phyloP scores from a whole-genome alignment of 2,329 filamentous ascomycete genomes.

The Lecanosticta acicola region DNA sequence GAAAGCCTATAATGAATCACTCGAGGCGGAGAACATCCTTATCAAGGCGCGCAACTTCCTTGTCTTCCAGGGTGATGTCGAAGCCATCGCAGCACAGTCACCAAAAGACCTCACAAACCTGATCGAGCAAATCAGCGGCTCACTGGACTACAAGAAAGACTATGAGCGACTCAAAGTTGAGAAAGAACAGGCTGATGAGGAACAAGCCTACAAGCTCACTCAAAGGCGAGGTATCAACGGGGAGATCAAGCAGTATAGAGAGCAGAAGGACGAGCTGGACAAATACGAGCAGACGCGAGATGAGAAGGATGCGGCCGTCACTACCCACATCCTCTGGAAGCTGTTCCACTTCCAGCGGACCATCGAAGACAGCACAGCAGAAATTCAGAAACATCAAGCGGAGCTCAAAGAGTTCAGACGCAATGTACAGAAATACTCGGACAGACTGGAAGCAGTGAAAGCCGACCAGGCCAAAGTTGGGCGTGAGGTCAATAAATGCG shows the following conservation, averaged over 20 bases:
- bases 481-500: constrained; percentile 72
- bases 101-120: constrained; percentile 87
- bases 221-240: constrained; percentile 91
- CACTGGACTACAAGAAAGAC: constrained; percentile 86
- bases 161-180: constrained; percentile 88
- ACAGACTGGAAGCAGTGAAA: constrained; percentile 71
- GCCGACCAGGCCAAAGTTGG: constrained; percentile 74
- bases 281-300: constrained; percentile 86
- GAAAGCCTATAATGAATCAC: constrained; percentile 84
- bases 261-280: constrained; percentile 93
- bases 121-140: constrained; percentile 96
- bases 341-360: constrained; percentile 89
- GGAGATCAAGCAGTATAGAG: constrained; percentile 94
- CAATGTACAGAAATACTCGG: constrained; percentile 78
- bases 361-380: constrained; percentile 83
- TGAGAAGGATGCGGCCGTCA: constrained; percentile 83
- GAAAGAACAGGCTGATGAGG: constrained; percentile 78
- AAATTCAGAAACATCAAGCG: constrained; percentile 90
- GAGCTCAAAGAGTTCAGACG: constrained; percentile 89
- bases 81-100: constrained; percentile 91
- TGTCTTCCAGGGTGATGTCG: constrained; percentile 96
- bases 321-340: constrained; percentile 94
- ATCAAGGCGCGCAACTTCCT: constrained; percentile 98
- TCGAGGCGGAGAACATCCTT: constrained; percentile 91
- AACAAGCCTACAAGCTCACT: constrained; percentile 81